Conservation (phyloP, 2,329 filamentous ascomycete species). For the Trichophyton mentagrophytes region DNA sequence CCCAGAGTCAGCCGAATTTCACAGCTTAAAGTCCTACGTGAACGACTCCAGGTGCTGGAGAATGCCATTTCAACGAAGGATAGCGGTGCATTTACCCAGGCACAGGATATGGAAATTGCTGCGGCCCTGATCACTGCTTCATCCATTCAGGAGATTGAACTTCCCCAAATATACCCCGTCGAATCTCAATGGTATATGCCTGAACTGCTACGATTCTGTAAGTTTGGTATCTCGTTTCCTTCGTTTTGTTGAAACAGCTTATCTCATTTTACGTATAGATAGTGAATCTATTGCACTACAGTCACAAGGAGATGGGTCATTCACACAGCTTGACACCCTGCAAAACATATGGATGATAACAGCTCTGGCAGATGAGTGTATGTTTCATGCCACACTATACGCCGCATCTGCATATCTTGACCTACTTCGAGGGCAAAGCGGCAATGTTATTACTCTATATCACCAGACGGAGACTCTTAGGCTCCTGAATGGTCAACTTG, state of each 20-base stretch:
- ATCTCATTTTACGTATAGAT: background rate
- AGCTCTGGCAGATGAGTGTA: constrained; percentile 4
- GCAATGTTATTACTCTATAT: constrained; percentile 6
- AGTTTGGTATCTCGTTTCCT: background rate
- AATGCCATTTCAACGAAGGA: background rate
- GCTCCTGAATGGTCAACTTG: constrained; percentile 1
- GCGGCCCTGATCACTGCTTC: background rate
- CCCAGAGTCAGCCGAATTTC: background rate
- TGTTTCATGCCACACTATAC: constrained; percentile 9
- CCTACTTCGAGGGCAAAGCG: constrained; percentile 1
- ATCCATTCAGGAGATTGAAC: background rate
- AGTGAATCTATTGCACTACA: background rate
- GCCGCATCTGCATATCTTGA: constrained; percentile 8
- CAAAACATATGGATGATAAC: constrained; percentile 7
- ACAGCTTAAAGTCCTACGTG: constrained; percentile 3
- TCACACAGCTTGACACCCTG: background rate
- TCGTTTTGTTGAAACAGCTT: background rate
- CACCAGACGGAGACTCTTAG: constrained; percentile 8
- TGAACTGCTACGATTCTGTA: constrained; percentile 6
- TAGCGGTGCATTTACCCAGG: background rate
- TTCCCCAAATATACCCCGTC: constrained; percentile 7
- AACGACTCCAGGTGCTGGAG: constrained; percentile 2
- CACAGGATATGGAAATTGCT: background rate
- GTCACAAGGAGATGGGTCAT: background rate
- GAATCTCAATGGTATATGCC: constrained; percentile 8